Evolutionary conservation across 345 rosid species (phyloP).

Genomic region (Geranium brycei): DNA sequence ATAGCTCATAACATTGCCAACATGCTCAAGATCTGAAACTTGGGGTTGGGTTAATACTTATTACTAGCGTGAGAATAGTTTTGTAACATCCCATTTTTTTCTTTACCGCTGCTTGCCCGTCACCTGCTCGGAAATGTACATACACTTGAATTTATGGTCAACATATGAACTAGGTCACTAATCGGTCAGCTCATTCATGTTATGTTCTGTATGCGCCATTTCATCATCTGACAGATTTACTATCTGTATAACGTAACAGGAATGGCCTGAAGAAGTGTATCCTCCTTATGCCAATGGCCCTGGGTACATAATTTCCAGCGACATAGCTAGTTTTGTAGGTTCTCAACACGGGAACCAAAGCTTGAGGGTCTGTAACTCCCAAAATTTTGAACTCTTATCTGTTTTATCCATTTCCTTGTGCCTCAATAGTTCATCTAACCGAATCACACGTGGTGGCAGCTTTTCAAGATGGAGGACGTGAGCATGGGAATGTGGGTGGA

Average conservation of each 20-base stretch:
- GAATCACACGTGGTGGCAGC: conserved; percentile 23
- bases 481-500: conserved; percentile 99
- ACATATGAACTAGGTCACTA: no score
- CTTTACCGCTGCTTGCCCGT: no score
- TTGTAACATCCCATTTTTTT: no score
- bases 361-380: conserved; percentile 50
- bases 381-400: not conserved
- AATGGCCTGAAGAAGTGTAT: conserved; percentile 84
- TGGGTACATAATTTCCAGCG: conserved; percentile 67
- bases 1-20: not conserved
- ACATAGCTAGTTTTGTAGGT: conserved; percentile 48
- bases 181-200: no score
- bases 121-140: no score
- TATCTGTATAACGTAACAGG: conserved; percentile 40
- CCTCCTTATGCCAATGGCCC: conserved; percentile 98
- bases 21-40: no score
- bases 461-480: conserved; percentile 97
- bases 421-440: not conserved
- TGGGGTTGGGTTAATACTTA: no score
- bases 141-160: no score
- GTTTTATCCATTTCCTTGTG: not conserved
- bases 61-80: no score
- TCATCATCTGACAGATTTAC: not conserved
- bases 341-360: conserved; percentile 46
- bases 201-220: no score